Percentiles rank a stretch among this genome's conserved stretches.
These are phyloP conservation scores for Trichocladium antarcticum DNA, from an alignment of 495 filamentous ascomycete species.

Conservation along the genomic window DNA sequence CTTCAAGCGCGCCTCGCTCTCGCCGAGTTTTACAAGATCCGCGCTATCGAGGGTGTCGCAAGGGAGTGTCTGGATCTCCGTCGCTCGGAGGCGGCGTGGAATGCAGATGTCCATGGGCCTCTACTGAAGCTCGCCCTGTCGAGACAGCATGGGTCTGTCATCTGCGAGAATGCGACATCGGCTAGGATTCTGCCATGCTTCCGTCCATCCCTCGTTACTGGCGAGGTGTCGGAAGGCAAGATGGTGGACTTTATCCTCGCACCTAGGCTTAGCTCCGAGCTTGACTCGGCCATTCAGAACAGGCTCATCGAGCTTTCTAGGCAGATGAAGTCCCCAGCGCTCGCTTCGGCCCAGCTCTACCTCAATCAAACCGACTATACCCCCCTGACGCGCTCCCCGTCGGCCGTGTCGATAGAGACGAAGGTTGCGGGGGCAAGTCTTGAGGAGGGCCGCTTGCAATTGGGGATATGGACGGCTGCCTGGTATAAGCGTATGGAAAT, in stretches of 20 bases:
- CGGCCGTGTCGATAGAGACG: slow-evolving; percentile 2
- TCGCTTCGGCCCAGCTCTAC: not conserved
- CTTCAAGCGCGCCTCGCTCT: not conserved
- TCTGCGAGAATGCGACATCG: slow-evolving; percentile 3
- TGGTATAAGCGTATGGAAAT: slow-evolving; percentile 6
- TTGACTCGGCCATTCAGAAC: slow-evolving; percentile 1
- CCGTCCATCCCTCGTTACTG: not conserved
- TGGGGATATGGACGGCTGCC: slow-evolving; percentile 6
- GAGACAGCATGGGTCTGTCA: not conserved
- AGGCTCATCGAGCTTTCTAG: not conserved
- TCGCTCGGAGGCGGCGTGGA: slow-evolving; percentile 2
- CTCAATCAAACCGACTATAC: slow-evolving; percentile 4
- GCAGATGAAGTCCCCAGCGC: not conserved
- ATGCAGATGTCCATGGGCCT: slow-evolving; percentile 1
- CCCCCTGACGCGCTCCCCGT: not conserved
- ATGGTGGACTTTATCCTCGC: slow-evolving; percentile 4
- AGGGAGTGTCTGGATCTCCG: slow-evolving; percentile 1
- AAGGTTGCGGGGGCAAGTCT: slow-evolving; percentile 2
- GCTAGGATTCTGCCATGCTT: slow-evolving; percentile 5
- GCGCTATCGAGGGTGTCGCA: not conserved
- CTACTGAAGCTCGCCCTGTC: not conserved
- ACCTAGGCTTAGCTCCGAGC: not conserved
- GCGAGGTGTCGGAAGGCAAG: slow-evolving; percentile 1
- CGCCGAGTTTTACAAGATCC: slow-evolving; percentile 1
- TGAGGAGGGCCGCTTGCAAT: slow-evolving; percentile 4